These are phyloP conservation scores for Terana coerulea DNA, from an alignment of 768 basidiomycete species.

Conservation along the genomic window DNA sequence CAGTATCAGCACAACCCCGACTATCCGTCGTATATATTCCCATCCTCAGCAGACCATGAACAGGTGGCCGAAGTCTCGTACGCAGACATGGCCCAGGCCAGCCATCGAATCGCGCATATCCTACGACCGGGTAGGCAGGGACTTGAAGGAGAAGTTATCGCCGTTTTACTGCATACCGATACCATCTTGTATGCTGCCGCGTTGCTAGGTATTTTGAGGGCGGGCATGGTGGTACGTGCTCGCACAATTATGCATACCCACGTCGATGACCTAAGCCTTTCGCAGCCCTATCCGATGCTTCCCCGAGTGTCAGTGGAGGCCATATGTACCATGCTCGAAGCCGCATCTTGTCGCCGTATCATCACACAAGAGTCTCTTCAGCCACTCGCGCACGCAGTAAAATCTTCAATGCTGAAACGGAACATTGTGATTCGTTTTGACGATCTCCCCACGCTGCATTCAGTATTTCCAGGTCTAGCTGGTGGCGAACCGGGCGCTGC, in stretches of 20 bases:
- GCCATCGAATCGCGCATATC: slow-evolving; percentile 1
- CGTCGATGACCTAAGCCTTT: not conserved
- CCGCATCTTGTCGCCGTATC: slow-evolving; percentile 13
- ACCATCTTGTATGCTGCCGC: not conserved
- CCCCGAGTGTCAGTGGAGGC: slow-evolving; percentile 23
- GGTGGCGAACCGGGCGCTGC: not conserved
- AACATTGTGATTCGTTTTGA: slow-evolving; percentile 8
- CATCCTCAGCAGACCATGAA: not conserved
- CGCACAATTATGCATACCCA: not conserved
- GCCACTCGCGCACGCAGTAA: slow-evolving; percentile 29
- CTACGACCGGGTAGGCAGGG: not conserved
- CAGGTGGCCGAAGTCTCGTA: not conserved
- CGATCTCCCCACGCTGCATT: slow-evolving; percentile 4
- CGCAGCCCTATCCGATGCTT: slow-evolving; percentile 32
- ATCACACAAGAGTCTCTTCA: slow-evolving; percentile 20
- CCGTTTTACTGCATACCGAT: not conserved
- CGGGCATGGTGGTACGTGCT: slow-evolving; percentile 1
- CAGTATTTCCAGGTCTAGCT: slow-evolving; percentile 11
- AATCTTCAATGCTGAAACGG: not conserved
- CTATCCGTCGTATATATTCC: not conserved
- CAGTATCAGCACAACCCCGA: slow-evolving; percentile 2
- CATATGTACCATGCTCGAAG: slow-evolving; percentile 13
- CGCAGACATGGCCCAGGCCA: not conserved
- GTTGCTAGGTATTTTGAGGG: not conserved
- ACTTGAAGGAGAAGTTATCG: not conserved